Conservation (phyloP, 345 rosid species). For the Ailanthus altissimus region DNA sequence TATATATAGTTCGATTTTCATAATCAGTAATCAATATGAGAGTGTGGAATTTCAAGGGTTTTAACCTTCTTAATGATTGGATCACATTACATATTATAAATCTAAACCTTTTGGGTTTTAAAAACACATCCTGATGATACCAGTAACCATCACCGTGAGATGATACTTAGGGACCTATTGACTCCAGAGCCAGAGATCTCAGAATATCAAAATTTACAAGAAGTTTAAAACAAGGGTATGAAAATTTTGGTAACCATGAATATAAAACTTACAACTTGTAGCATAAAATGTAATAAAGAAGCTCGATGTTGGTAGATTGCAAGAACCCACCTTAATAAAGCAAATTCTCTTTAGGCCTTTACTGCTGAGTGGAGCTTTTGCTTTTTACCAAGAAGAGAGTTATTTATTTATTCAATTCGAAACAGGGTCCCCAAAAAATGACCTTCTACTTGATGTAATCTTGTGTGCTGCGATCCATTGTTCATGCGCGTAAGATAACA, state of each 20-base stretch:
- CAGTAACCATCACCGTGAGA: no score
- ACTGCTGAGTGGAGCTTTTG: neutral
- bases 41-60: neutral
- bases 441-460: neutral
- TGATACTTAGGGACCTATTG: no score
- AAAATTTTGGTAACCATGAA: no score
- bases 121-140: no score
- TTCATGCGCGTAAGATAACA: neutral
- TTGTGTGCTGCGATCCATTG: neutral
- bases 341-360: neutral
- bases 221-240: no score
- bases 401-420: neutral
- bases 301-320: no score
- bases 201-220: no score
- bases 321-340: no score
- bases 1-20: slow-evolving; percentile 19
- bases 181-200: no score
- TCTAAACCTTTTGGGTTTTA: neutral
- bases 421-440: neutral
- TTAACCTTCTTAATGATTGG: neutral
- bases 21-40: neutral
- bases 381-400: neutral
- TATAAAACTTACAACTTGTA: no score
- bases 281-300: no score
- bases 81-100: no score